Percentiles rank a stretch among this genome's conserved stretches.
These are phyloP conservation scores for Cercospora canescens DNA, from an alignment of 2,329 filamentous ascomycete genomes.

Conservation along the genomic window DNA sequence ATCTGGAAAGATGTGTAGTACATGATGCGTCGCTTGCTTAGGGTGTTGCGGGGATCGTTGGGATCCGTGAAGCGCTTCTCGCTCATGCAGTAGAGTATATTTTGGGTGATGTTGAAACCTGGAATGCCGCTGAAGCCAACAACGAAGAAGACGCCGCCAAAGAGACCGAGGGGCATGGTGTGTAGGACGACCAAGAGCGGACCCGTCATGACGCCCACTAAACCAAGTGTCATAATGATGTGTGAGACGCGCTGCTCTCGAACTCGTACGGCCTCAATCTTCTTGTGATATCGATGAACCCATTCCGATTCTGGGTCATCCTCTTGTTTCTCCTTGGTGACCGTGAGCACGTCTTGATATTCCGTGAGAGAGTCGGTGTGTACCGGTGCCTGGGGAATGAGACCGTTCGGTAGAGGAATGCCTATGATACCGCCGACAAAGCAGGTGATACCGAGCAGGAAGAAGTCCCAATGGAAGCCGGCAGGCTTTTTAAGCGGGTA, in stretches of 20 bases:
- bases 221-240: constrained; percentile 55
- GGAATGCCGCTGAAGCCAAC: constrained; percentile 56
- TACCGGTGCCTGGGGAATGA: constrained; percentile 61
- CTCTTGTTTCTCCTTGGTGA: constrained; percentile 47
- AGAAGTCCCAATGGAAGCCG: constrained; percentile 64
- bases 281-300: constrained; percentile 45
- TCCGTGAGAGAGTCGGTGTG: constrained; percentile 56
- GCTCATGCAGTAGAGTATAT: constrained; percentile 50
- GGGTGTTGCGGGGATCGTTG: constrained; percentile 47
- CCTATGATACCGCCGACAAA: constrained; percentile 58
- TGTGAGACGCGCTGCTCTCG: constrained; percentile 59
- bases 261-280: constrained; percentile 49
- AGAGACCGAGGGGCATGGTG: constrained; percentile 26
- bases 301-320: constrained; percentile 40
- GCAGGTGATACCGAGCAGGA: constrained; percentile 57
- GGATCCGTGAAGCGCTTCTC: constrained; percentile 51
- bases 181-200: constrained; percentile 39
- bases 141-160: constrained; percentile 60
- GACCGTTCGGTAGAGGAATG: constrained; percentile 58
- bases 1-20: constrained; percentile 55
- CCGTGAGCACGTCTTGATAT: constrained; percentile 42
- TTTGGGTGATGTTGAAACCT: constrained; percentile 55
- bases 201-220: constrained; percentile 59
- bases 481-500: constrained; percentile 59
- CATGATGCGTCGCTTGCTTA: constrained; percentile 49